phyloP scores from a whole-genome alignment of 305 asterid genomes.

The Fraxinus greggii region DNA sequence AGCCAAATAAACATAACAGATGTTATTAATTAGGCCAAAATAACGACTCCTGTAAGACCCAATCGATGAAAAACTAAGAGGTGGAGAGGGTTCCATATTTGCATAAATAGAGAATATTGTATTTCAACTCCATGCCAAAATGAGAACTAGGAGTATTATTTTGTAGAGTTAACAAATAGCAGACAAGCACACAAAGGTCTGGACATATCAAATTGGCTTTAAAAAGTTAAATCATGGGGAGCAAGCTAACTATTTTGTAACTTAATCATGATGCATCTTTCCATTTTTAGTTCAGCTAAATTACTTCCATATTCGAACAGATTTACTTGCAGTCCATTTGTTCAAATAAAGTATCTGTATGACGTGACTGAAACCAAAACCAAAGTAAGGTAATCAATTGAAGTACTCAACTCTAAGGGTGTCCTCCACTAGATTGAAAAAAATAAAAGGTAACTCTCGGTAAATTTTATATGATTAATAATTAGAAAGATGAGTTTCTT shows the following conservation, averaged over 20 bases:
- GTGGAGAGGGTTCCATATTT: not conserved
- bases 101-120: not conserved
- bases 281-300: not conserved
- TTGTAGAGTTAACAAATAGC: not conserved
- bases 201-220: not conserved
- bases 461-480: not conserved
- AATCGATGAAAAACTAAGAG: not conserved
- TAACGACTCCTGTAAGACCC: not conserved
- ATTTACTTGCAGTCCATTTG: not conserved
- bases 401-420: not conserved
- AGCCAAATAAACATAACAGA: slow-evolving; percentile 25
- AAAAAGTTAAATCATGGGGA: not conserved
- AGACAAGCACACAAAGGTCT: not conserved
- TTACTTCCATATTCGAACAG: not conserved
- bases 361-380: not conserved
- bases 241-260: not conserved
- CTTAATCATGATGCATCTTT: not conserved
- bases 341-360: not conserved
- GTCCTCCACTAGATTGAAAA: not conserved
- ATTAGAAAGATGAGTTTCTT: not conserved
- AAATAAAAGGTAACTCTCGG: not conserved
- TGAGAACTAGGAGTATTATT: not conserved
- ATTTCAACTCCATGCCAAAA: not conserved
- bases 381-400: not conserved
- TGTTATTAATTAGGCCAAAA: not conserved